A percentile compares a stretch with the other conserved stretches of the same genome.
These are phyloP conservation scores for Colletotrichum destructivum DNA, from an alignment of 2,329 filamentous ascomycete genomes.

Conservation along the genomic window DNA sequence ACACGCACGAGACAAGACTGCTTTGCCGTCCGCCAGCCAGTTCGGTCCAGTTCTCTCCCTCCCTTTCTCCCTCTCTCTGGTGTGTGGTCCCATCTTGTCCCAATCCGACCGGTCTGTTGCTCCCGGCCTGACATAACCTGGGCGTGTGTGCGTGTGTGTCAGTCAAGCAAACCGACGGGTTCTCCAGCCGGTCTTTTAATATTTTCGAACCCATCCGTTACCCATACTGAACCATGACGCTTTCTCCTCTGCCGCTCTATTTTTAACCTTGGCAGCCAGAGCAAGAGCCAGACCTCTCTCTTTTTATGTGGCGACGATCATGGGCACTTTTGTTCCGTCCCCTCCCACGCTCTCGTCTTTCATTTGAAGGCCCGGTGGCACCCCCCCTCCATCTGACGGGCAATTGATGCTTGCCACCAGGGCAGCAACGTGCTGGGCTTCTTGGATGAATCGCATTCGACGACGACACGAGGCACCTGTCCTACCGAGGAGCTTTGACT, in stretches of 20 bases:
- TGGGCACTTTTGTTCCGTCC: conserved; percentile 54
- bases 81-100: conserved; percentile 24
- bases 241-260: conserved; percentile 43
- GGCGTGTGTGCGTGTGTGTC: not conserved
- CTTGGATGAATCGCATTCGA: conserved; percentile 43
- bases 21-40: conserved; percentile 19
- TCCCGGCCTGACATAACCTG: conserved; percentile 19
- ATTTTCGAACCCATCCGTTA: conserved; percentile 31
- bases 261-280: conserved; percentile 40
- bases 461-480: conserved; percentile 47
- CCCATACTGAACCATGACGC: conserved; percentile 41
- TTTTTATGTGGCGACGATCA: conserved; percentile 53
- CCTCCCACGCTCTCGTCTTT: conserved; percentile 51
- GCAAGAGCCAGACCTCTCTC: conserved; percentile 38
- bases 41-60: conserved; percentile 16
- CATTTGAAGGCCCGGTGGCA: conserved; percentile 49
- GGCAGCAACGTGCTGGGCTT: conserved; percentile 45
- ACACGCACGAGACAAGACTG: conserved; percentile 21
- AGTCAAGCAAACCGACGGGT: conserved; percentile 1
- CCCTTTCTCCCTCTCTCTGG: too few species aligned
- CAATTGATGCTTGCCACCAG: conserved; percentile 49
- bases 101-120: conserved; percentile 25
- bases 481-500: conserved; percentile 56
- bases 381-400: conserved; percentile 32
- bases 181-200: conserved; percentile 42